phyloP scores from a whole-genome alignment of 768 basidiomycete genomes.

The Coprinopsis strossmayeri region DNA sequence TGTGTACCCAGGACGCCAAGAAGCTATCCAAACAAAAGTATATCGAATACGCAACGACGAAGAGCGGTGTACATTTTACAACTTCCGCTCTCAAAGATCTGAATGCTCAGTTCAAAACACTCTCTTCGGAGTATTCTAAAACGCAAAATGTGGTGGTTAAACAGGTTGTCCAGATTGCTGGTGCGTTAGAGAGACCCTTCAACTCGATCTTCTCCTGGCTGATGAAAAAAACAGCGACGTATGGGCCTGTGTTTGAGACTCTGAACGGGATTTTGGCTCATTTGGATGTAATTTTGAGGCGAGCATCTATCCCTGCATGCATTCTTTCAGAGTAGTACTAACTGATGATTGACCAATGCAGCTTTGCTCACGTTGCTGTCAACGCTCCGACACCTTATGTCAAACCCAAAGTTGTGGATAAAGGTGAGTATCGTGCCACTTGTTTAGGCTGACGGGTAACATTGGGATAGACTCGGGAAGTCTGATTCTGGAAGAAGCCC shows the following conservation, averaged over 20 bases:
- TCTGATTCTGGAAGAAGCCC: conserved; percentile 74
- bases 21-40: conserved; percentile 56
- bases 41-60: conserved; percentile 78
- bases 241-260: conserved; percentile 80
- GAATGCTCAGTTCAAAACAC: conserved; percentile 66
- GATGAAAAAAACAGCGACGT: conserved; percentile 57
- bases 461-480: conserved; percentile 85
- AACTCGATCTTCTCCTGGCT: not conserved
- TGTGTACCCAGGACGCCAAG: conserved; percentile 63
- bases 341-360: conserved; percentile 21
- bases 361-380: conserved; percentile 88
- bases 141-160: conserved; percentile 82
- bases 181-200: conserved; percentile 47
- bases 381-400: conserved; percentile 85
- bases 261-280: conserved; percentile 83
- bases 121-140: conserved; percentile 61
- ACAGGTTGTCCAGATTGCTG: conserved; percentile 88
- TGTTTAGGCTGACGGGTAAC: no score
- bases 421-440: no score
- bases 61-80: conserved; percentile 85
- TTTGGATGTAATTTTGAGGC: conserved; percentile 90
- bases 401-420: conserved; percentile 74
- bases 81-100: conserved; percentile 67
- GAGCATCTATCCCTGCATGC: conserved; percentile 9
- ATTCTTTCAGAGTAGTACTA: not conserved